Percentiles rank a stretch among this genome's conserved stretches.
phyloP scores from a whole-genome alignment of 2,329 filamentous ascomycete genomes.

The Verticillium alfalfae region DNA sequence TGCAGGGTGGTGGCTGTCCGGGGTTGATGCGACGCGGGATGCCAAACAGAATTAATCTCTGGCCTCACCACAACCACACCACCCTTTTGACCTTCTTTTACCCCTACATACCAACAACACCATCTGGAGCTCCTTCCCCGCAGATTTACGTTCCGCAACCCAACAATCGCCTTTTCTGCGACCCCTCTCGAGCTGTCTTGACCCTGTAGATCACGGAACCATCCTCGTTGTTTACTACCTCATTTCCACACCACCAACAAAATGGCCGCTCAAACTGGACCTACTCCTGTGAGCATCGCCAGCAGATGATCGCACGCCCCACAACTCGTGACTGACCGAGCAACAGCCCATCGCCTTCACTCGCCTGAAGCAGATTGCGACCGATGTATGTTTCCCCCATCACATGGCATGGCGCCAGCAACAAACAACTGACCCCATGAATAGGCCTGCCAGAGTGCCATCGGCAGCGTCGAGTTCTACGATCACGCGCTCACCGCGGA shows the following conservation, averaged over 20 bases:
- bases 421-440: background rate
- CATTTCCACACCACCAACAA: background rate
- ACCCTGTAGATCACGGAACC: background rate
- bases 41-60: background rate
- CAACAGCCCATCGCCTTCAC: constrained; percentile 69
- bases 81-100: background rate
- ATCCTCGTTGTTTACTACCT: background rate
- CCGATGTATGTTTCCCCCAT: constrained; percentile 56
- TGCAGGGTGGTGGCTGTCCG: background rate
- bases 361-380: constrained; percentile 78
- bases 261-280: constrained; percentile 1
- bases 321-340: background rate
- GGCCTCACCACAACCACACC: background rate
- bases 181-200: background rate
- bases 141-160: background rate
- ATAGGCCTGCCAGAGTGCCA: constrained; percentile 76
- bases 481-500: constrained; percentile 77
- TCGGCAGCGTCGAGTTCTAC: constrained; percentile 72
- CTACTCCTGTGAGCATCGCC: background rate
- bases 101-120: background rate
- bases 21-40: constrained; percentile 1
- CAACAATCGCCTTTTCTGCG: background rate
- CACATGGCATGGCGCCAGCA: background rate
- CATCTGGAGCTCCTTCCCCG: background rate
- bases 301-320: background rate